Evolutionary conservation across 2,329 filamentous ascomycete species (phyloP), one percentile per base, ranked within the genome.

Genomic region (Aureobasidium sp.): DNA sequence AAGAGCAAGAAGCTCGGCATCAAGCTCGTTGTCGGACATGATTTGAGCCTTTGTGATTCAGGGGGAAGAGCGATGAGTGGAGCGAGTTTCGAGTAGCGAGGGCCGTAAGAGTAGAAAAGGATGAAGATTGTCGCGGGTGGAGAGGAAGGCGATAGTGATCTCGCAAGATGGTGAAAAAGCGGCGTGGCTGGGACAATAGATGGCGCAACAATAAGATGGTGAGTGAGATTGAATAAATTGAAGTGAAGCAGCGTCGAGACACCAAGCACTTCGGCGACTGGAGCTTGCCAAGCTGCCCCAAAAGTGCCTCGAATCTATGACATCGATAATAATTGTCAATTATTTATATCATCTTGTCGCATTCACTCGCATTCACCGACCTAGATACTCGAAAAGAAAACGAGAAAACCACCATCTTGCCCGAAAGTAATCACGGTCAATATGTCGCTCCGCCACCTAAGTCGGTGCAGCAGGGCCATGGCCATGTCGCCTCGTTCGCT

Each of bases 1-100:
- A 67, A 97, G 86, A 71, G 90, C 92, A 67, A 97, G 87, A 67
- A 97, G 87, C 79, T 97, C 93, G 70, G 93, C 91, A 73, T 97
- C 93, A 68, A 97, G 84, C 63, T 79, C 77, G 66, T 73, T 70
- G 72, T 93, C 90, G 62, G 90, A 88, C 91, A 96, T 96, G 70
- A 67, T 82, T 44, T 39, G 20, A 5, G 44, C 55, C 2, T 52
- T 34, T 51, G 44, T n/a, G 41, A 27, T 39, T 59, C 44, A 59
- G 56, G 56, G 31, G 56, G 39, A 9, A 34, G 22, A 44, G 44
- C 11, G 29, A 29, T 31, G 15, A 31, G 45, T 49, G 11, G 37
- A 51, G 45, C 44, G 36, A 51, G 39, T 45, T 31, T 31, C 58
- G 60, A 55, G 57, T 25, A 41, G 42, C 42, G 41, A 51, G 29